A percentile compares a stretch with the other conserved stretches of the same genome.
phyloP scores from a whole-genome alignment of 495 filamentous ascomycete genomes.

The Talaromyces nanjingensis region DNA sequence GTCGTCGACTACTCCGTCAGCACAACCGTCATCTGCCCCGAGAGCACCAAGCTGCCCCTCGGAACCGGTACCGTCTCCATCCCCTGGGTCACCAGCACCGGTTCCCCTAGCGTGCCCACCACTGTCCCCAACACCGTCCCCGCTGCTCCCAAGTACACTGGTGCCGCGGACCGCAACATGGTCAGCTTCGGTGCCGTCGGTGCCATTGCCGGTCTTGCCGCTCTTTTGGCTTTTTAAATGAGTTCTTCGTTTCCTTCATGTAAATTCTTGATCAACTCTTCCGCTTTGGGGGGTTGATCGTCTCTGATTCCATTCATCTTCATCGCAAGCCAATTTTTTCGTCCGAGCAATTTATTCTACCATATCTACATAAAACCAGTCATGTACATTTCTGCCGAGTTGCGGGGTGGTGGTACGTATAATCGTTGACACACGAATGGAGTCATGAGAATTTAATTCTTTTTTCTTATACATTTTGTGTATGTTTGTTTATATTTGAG shows the following conservation, averaged over 20 bases:
- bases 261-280: background rate
- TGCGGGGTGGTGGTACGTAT: background rate
- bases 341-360: background rate
- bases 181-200: constrained; percentile 40
- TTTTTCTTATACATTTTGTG: background rate
- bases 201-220: constrained; percentile 35
- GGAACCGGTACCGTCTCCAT: constrained; percentile 20
- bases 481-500: background rate
- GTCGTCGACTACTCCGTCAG: constrained; percentile 13
- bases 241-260: constrained; percentile 7
- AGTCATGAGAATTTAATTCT: background rate
- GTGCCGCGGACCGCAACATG: constrained; percentile 40
- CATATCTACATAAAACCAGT: background rate
- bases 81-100: constrained; percentile 10
- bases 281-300: background rate
- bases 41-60: constrained; percentile 12
- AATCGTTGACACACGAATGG: background rate
- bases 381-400: background rate
- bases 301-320: background rate
- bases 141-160: constrained; percentile 28
- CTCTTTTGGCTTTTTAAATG: constrained; percentile 36
- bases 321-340: background rate
- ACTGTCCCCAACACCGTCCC: constrained; percentile 13
- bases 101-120: constrained; percentile 12
- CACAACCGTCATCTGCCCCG: constrained; percentile 16